Evolutionary conservation across 495 filamentous ascomycete genomes (phyloP).

Genomic region (Cetradonia linearis): DNA sequence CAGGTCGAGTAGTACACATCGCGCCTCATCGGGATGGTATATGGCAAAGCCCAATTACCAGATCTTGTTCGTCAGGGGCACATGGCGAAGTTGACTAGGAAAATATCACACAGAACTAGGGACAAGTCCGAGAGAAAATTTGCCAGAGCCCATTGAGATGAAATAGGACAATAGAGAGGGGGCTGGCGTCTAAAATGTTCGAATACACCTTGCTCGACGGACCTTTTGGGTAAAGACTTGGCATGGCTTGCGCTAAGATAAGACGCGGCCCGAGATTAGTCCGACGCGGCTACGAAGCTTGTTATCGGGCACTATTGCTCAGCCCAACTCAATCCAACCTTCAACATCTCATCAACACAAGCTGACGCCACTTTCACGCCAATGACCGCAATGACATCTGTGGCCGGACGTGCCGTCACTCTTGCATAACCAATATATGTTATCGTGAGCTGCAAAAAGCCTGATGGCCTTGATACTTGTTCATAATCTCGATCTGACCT

Average conservation of each 20-base stretch:
- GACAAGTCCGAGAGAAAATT: no score
- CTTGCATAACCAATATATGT: background rate
- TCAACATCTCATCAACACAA: background rate
- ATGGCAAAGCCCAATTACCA: background rate
- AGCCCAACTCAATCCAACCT: background rate
- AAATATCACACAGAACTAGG: background rate
- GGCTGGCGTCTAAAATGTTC: background rate
- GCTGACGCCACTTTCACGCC: background rate
- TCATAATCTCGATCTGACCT: background rate
- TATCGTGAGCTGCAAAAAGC: background rate
- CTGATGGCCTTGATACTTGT: background rate
- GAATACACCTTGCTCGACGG: background rate
- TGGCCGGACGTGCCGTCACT: background rate
- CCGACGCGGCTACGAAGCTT: background rate
- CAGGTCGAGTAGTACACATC: conserved; percentile 2
- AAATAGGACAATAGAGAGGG: background rate
- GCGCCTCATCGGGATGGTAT: background rate
- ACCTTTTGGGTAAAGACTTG: background rate
- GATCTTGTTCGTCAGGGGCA: background rate
- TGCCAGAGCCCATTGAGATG: no score
- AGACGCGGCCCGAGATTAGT: background rate
- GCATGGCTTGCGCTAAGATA: background rate
- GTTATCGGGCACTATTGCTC: background rate
- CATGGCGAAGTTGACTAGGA: background rate
- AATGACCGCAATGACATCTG: background rate